Base-by-base conservation (phyloP, 2,329 filamentous ascomycete species). In the Aureobasidium vineae region DNA sequence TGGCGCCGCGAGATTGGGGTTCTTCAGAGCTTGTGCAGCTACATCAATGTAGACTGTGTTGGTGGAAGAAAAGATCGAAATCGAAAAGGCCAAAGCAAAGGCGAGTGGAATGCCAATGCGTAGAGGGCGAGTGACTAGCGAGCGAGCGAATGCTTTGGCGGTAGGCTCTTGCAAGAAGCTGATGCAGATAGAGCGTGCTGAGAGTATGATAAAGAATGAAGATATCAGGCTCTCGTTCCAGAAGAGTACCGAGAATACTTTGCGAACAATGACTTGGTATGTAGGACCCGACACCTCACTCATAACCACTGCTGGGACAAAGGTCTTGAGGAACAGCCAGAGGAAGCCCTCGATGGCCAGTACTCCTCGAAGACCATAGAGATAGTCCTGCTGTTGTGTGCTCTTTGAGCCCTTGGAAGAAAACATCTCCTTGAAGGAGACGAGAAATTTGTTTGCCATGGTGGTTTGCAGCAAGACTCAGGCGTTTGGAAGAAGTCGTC, bases 221-320 rank as follows among this genome's bases (percentile, higher is more conserved):
- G 79, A 79, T 63, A 82, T 77, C 66, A 82, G 71, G 36, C 76
- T 75, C 41, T 78, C 74, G 69, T 82, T 81, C 78, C 79, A 81
- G 67, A 81, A 77, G 7, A 82, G 71, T 19, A 81, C 77, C 0
- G 77, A 79, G 53, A 82, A 73, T 1, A 78, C 75, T 66, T 82
- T 80, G 57, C 80, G 77, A 38, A 82, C 70, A 26, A 80, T 70
- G 23, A 73, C 70, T 70, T 81, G 78, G 66, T 79, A 80, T 15
- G 70, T 63, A 2, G 77, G 76, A 0, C 79, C 78, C n/a, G 73
- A 60, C 11, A 72, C 69, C 59, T 77, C 75, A n/a, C 71, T 71
- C 3, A 75, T 76, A 5, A 80, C 79, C 11, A 80, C 72, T 10
- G 75, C 73, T 16, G 81, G 81, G n/a, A 79, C 75, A 69, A 82